Evolutionary conservation across 257 asterid genomes (phyloP).

Genomic region (Solanum tacnaense): DNA sequence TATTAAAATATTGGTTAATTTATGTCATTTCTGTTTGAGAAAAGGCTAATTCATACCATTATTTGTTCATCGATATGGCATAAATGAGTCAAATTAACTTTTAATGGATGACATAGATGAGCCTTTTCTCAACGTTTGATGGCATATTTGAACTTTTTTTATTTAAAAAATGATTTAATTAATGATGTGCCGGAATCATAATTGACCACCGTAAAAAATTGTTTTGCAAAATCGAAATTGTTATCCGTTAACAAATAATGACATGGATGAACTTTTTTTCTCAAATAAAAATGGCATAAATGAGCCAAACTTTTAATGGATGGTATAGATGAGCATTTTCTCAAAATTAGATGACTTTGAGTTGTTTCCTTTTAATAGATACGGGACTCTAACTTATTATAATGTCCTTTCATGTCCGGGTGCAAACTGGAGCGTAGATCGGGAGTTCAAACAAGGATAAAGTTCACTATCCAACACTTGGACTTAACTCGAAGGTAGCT

Average conservation of each 20-base stretch:
- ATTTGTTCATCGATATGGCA: too few species aligned
- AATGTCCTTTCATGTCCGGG: neutral
- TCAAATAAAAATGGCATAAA: neutral
- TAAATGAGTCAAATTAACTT: fast-evolving
- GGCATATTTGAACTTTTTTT: too few species aligned
- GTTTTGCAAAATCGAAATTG: neutral
- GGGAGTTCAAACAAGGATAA: neutral
- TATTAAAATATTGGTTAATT: neutral
- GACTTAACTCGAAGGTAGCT: too few species aligned
- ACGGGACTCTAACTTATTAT: neutral
- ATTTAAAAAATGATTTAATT: too few species aligned
- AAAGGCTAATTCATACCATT: neutral
- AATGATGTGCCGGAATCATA: neutral
- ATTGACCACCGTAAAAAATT: too few species aligned
- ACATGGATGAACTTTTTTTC: neutral
- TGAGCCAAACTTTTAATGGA: neutral
- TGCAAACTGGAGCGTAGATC: neutral
- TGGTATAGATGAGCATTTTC: too few species aligned
- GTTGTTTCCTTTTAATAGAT: too few species aligned
- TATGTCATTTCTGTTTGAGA: neutral
- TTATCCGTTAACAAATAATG: neutral
- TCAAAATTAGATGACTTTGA: neutral
- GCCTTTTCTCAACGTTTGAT: neutral
- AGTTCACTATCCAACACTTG: neutral
- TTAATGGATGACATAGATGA: neutral